Evolutionary conservation across 768 basidiomycete genomes (phyloP), one percentile per base, ranked within the genome.

Genomic region (Trichaptum fuscoviolaceum): DNA sequence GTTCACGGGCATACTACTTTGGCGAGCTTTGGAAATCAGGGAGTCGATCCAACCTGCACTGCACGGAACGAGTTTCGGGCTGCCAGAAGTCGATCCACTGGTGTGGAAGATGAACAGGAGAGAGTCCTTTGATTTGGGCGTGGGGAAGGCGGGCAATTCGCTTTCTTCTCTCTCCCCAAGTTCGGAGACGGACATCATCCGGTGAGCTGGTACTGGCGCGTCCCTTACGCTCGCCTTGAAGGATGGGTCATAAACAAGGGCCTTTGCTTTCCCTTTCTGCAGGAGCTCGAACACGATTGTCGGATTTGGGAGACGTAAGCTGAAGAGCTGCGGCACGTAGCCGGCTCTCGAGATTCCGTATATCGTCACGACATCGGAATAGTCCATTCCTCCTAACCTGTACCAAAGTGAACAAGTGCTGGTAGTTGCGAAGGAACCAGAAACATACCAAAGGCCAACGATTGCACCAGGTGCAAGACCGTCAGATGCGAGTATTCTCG

Each of bases 71-170:
- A 92, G 85, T 72, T 91, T 92, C 0, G 91, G 91, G 71, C 85
- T 89, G 62, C 90, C 91, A n/a, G 90, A 92, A 7, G 91, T 92
- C 52, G 90, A 92, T 18, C 91, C 91, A 67, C 87, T 89, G 10
- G 91, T 92, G 74, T 91, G 91, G 80, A 91, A 92, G 64, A 91
- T 79, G 79, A 92, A 86, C 60, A 82, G 82, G 27, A 79, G 75
- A 64, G 88, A 86, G 65, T 78, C 76, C 35, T 69, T 76, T 64
- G 66, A 73, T 64, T 70, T 74, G 60, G 68, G 75, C 69, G 66
- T 62, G 69, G 77, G 75, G 52, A 86, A 76, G 23, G 76, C 76
- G 30, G 85, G 84, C 7, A 89, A 74, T 35, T 78, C 71, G 26
- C 77, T 74, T 52, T 76, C 71, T 36, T 78, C 75, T 35, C 71